phyloP scores from a whole-genome alignment of 192 early-diverging fungal genomes.

The Radiomyces spectabilis region DNA sequence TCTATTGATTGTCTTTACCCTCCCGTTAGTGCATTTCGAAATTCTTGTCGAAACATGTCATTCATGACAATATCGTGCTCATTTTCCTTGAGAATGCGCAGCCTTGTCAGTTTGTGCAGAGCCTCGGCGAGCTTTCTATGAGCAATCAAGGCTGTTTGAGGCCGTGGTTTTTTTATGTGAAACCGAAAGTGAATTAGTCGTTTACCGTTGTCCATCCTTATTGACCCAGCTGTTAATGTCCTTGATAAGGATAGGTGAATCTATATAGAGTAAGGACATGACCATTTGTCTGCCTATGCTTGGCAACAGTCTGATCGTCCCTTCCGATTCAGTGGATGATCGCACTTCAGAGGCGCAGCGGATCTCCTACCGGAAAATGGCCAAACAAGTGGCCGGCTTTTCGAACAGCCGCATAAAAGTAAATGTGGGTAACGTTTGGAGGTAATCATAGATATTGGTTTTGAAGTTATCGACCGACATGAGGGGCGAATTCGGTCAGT shows the following conservation, averaged over 20 bases:
- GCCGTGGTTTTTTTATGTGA: too few relatives aligned
- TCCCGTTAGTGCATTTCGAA: conserved; percentile 67
- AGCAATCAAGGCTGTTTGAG: neutral
- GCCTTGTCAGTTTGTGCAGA: conserved; percentile 60
- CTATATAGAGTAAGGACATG: conserved; percentile 80
- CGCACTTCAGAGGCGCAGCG: too few relatives aligned
- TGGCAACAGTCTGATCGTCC: conserved; percentile 64
- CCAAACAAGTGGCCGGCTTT: conserved; percentile 89
- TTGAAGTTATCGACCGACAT: conserved; percentile 48
- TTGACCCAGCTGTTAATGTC: conserved; percentile 42
- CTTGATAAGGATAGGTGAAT: conserved; percentile 44
- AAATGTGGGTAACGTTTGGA: conserved; percentile 67
- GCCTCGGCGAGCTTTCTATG: conserved; percentile 53
- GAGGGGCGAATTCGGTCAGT: neutral
- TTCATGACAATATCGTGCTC: conserved; percentile 50
- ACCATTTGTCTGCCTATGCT: conserved; percentile 82
- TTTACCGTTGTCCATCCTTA: conserved; percentile 27
- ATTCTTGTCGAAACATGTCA: conserved; percentile 56
- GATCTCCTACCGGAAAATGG: conserved; percentile 66
- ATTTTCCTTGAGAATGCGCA: conserved; percentile 61
- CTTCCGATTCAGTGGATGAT: too few relatives aligned
- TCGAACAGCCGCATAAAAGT: conserved; percentile 76
- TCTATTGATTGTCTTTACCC: conserved; percentile 31
- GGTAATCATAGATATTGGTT: conserved; percentile 71
- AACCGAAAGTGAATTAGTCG: too few relatives aligned